Percentiles rank a stretch among this genome's conserved stretches.
phyloP scores from a whole-genome alignment of 192 early-diverging fungal species.

The Gaertneriomyces sp. region DNA sequence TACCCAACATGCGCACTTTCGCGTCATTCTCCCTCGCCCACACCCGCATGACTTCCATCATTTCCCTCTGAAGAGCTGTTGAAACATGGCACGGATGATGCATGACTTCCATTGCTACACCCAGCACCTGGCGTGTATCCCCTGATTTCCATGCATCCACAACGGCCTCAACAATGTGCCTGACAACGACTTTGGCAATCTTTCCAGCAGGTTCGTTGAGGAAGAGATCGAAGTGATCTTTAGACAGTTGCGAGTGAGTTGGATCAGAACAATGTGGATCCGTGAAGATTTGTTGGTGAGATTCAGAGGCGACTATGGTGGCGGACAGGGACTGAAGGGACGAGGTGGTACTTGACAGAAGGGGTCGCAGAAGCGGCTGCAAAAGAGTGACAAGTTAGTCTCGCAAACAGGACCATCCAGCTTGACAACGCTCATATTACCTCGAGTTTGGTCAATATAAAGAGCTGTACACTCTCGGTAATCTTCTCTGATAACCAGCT shows the following conservation, averaged over 20 bases:
- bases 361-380: slow-evolving; percentile 19
- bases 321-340: slow-evolving; percentile 15
- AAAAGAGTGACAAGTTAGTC: background rate
- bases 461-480: slow-evolving; percentile 21
- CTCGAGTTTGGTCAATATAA: slow-evolving; percentile 20
- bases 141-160: slow-evolving; percentile 24
- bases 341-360: slow-evolving; percentile 15
- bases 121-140: slow-evolving; percentile 8
- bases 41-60: slow-evolving; percentile 16
- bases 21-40: slow-evolving; percentile 25
- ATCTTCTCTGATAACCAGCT: slow-evolving; percentile 31
- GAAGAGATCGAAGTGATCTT: slow-evolving; percentile 31
- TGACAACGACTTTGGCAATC: slow-evolving; percentile 23
- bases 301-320: slow-evolving; percentile 8
- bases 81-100: slow-evolving; percentile 21
- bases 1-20: slow-evolving; percentile 6
- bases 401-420: background rate
- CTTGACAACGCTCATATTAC: background rate
- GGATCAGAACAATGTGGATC: slow-evolving; percentile 30
- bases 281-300: slow-evolving; percentile 26
- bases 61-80: slow-evolving; percentile 19
- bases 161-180: slow-evolving; percentile 18
- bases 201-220: slow-evolving; percentile 28
- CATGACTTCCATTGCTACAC: slow-evolving; percentile 29
- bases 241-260: slow-evolving; percentile 26